Percentiles rank a stretch among this genome's conserved stretches.
Conservation (phyloP, 1,284 basidiomycete genomes). For the Neonothopanus nambi region DNA sequence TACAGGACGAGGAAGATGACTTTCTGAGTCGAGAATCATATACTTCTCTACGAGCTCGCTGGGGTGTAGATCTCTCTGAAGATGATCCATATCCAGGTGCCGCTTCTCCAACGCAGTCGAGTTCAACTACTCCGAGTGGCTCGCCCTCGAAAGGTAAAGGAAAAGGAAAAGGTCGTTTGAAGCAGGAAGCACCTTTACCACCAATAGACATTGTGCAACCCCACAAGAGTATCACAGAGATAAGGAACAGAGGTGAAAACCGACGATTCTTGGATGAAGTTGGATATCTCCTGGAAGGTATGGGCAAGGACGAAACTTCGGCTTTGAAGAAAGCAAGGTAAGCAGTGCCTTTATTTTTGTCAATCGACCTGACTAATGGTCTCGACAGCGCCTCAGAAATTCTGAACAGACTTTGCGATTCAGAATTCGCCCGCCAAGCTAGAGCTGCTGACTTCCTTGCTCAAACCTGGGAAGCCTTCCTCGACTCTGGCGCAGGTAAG, state of each 20-base stretch:
- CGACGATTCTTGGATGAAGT: slow-evolving; percentile 78
- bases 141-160: slow-evolving; percentile 32
- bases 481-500: slow-evolving; percentile 54
- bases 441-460: slow-evolving; percentile 70
- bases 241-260: slow-evolving; percentile 76
- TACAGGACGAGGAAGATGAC: slow-evolving; percentile 47
- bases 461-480: slow-evolving; percentile 65
- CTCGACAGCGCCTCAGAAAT: slow-evolving; percentile 67
- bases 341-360: slow-evolving; percentile 3
- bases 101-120: slow-evolving; percentile 29
- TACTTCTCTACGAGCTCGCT: slow-evolving; percentile 61
- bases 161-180: slow-evolving; percentile 33
- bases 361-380: slow-evolving; percentile 3
- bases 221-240: slow-evolving; percentile 75
- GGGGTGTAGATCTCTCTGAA: slow-evolving; percentile 75
- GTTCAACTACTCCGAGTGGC: slow-evolving; percentile 23
- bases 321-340: slow-evolving; percentile 68
- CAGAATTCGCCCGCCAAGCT: slow-evolving; percentile 72
- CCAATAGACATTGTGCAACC: slow-evolving; percentile 69
- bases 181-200: slow-evolving; percentile 21
- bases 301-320: slow-evolving; percentile 51
- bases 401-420: slow-evolving; percentile 66
- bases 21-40: slow-evolving; percentile 67
- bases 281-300: slow-evolving; percentile 78
- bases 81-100: slow-evolving; percentile 53